Conservation (phyloP, 495 filamentous ascomycete genomes). For the Penicillium longicatenatum region DNA sequence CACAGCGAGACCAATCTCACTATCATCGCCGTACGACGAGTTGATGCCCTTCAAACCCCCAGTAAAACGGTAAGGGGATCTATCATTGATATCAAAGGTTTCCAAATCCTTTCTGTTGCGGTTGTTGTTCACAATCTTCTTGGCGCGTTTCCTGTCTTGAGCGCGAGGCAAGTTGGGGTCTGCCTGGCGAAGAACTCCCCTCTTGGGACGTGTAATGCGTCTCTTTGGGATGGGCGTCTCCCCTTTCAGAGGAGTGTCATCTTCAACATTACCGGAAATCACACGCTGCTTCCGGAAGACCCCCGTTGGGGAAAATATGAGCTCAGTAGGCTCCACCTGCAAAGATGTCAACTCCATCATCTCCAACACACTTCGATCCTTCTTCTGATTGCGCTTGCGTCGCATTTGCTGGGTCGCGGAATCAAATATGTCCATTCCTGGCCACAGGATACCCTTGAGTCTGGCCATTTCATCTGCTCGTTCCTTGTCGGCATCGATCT, state of each 20-base stretch:
- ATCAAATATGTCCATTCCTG: constrained; percentile 89
- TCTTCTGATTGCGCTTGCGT: constrained; percentile 84
- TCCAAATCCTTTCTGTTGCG: background rate
- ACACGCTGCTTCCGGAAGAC: constrained; percentile 55
- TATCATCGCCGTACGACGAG: constrained; percentile 24
- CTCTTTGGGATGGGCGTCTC: constrained; percentile 48
- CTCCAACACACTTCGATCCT: constrained; percentile 68
- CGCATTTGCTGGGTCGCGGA: constrained; percentile 76
- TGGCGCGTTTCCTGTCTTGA: constrained; percentile 28
- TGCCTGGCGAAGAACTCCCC: constrained; percentile 23
- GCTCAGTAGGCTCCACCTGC: constrained; percentile 69
- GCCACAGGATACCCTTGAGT: constrained; percentile 77
- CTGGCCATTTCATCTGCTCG: constrained; percentile 43
- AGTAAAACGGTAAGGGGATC: constrained; percentile 7
- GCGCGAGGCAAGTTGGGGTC: constrained; percentile 38
- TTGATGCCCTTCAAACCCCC: constrained; percentile 7
- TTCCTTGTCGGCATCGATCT: constrained; percentile 28
- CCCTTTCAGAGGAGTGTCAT: constrained; percentile 51
- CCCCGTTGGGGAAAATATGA: constrained; percentile 63
- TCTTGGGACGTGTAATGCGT: constrained; percentile 31
- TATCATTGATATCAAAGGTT: background rate
- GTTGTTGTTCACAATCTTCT: constrained; percentile 10
- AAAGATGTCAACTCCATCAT: constrained; percentile 69
- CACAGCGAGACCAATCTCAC: constrained; percentile 34
- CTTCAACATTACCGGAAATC: constrained; percentile 58